Percentiles rank a stretch among this genome's conserved stretches.
These are phyloP conservation scores for Aureobasidium sp. DNA, from an alignment of 2,329 filamentous ascomycete species.

Conservation along the genomic window DNA sequence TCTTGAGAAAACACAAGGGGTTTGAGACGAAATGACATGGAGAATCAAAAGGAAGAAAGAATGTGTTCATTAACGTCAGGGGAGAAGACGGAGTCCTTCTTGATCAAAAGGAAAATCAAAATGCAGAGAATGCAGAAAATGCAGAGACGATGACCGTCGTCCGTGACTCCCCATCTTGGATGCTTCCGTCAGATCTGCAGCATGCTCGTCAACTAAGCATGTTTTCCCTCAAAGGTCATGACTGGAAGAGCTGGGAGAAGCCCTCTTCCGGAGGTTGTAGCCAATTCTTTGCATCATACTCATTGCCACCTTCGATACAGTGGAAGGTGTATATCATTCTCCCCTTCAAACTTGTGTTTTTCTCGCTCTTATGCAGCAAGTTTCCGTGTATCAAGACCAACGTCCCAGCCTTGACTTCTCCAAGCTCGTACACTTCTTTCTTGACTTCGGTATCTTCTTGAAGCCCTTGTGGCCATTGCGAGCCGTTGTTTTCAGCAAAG, in stretches of 20 bases:
- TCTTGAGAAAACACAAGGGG: too few relatives aligned
- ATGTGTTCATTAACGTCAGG: too few relatives aligned
- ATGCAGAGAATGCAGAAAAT: too few relatives aligned
- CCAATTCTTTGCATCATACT: constrained; percentile 87
- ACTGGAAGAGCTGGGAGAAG: constrained; percentile 41
- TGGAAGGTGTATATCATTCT: constrained; percentile 97
- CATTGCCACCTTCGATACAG: constrained; percentile 73
- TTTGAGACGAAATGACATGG: too few relatives aligned
- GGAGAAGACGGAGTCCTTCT: too few relatives aligned
- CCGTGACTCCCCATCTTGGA: too few relatives aligned
- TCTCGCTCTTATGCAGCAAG: constrained; percentile 90
- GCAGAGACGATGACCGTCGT: too few relatives aligned
- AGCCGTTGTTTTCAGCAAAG: constrained; percentile 55
- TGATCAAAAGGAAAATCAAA: too few relatives aligned
- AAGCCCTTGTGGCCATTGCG: constrained; percentile 38
- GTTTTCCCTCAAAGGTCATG: background rate
- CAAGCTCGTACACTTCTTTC: constrained; percentile 60
- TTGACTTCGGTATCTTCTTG: constrained; percentile 30
- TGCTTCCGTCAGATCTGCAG: background rate
- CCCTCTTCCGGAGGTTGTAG: constrained; percentile 73
- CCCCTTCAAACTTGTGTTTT: constrained; percentile 76
- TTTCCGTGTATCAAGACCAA: constrained; percentile 95
- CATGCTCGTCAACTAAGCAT: background rate
- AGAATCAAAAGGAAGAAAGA: too few relatives aligned
- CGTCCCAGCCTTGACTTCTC: constrained; percentile 83